Percentiles rank a stretch among this genome's conserved stretches.
Conservation (phyloP, 306 rosid genomes). For the peach (Prunus persica) region DNA sequence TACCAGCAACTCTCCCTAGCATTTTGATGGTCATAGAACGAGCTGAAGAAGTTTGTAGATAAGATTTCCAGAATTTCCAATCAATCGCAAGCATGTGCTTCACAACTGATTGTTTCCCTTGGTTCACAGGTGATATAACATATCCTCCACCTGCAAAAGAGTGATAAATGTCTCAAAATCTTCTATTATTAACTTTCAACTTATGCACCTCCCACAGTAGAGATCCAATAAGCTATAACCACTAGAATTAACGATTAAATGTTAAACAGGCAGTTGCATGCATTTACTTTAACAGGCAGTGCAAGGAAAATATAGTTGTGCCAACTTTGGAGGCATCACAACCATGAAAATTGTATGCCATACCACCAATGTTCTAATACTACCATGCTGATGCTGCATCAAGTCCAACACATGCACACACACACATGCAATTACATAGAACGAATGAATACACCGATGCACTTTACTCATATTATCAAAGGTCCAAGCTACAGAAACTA, state of each 20-base stretch:
- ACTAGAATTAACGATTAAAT: neutral
- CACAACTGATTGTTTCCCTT: constrained; percentile 70
- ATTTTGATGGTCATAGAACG: constrained; percentile 63
- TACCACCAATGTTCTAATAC: neutral
- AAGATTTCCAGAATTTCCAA: constrained; percentile 86
- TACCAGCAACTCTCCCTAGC: constrained; percentile 88
- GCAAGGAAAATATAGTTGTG: neutral
- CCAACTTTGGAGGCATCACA: neutral
- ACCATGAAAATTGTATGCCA: neutral
- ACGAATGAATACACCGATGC: neutral
- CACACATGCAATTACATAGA: neutral
- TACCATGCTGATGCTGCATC: neutral
- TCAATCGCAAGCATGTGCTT: constrained; percentile 92
- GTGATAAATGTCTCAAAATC: constrained; percentile 1
- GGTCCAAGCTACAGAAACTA: neutral
- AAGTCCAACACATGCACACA: neutral
- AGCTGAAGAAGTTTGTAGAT: constrained; percentile 50
- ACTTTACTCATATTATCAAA: neutral
- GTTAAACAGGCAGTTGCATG: neutral
- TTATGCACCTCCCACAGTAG: neutral
- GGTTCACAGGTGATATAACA: constrained; percentile 68
- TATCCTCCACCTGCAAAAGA: constrained; percentile 75
- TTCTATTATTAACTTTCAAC: neutral
- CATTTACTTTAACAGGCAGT: neutral
- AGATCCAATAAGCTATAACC: neutral